Conservation (phyloP, 2,329 filamentous ascomycete species). For the Hysterium pulicare region DNA sequence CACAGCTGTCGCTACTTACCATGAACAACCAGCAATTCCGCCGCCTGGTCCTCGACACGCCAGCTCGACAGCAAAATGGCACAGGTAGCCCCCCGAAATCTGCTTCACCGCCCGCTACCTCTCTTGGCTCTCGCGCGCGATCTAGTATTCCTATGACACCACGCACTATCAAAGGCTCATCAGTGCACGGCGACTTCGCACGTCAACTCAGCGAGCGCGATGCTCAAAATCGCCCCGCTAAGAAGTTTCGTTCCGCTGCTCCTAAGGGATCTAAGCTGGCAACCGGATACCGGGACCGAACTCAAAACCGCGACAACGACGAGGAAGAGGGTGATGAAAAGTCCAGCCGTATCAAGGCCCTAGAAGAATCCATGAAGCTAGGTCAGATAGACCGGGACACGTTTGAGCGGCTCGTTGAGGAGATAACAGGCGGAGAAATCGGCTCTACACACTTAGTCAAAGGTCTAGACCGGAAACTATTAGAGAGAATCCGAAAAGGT, state of each 20-base stretch:
- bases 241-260: slow-evolving; percentile 73
- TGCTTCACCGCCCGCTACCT: slow-evolving; percentile 30
- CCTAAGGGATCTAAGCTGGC: slow-evolving; percentile 81
- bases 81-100: slow-evolving; percentile 17
- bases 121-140: slow-evolving; percentile 72
- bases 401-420: slow-evolving; percentile 69
- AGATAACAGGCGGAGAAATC: slow-evolving; percentile 80
- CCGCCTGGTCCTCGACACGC: slow-evolving; percentile 64
- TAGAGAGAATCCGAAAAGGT: slow-evolving; percentile 65
- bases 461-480: slow-evolving; percentile 80
- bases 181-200: slow-evolving; percentile 70
- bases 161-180: slow-evolving; percentile 58
- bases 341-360: slow-evolving; percentile 66
- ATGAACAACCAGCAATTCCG: slow-evolving; percentile 99
- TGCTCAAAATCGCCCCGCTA: slow-evolving; percentile 53
- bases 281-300: slow-evolving; percentile 79
- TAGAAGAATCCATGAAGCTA: slow-evolving; percentile 78
- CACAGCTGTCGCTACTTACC: slow-evolving; percentile 6
- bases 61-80: slow-evolving; percentile 37
- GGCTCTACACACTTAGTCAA: slow-evolving; percentile 84
- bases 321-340: slow-evolving; percentile 56
- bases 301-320: slow-evolving; percentile 58
- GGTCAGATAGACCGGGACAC: slow-evolving; percentile 78
- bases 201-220: slow-evolving; percentile 77
- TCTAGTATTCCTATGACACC: slow-evolving; percentile 93